Base-by-base conservation (phyloP, 257 asterid species). In the Solanum sejunctum region DNA sequence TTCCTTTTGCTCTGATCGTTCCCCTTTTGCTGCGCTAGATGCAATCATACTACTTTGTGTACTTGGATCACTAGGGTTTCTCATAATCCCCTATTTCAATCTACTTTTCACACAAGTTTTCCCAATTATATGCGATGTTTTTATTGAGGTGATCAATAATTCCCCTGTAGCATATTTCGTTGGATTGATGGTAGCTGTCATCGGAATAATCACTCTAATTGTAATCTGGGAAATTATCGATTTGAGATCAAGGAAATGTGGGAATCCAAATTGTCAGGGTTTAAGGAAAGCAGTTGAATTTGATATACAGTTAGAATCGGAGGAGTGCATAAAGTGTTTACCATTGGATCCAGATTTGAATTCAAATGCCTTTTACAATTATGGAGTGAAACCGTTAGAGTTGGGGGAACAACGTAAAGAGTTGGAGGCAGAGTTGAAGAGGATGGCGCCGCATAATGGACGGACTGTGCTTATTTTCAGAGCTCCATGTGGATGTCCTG, bases 381-480 rank as follows among this genome's bases (percentile, higher is more conserved):
- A 84, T 70, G 91, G 84, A 18, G 61, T 67, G 90, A 75, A 82
- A 57, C 85, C 72, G 87, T 87, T 91, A 85, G 91, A 88, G 66
- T 77, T 91, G 78, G 94, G 93, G 60, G 88, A 88, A 84, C 93
- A 91, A 78, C 90, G 90, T 41, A 85, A 89, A 55, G 91, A 90
- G 70, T 86, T 91, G 86, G 92, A 91, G 89, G 93, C 92, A 0
- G 94, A 91, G 56, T 83, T 90, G 87, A 91, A 90, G 90, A 90
- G 89, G 83, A 91, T 91, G 94, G 93, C 94, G 39, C 94, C 94
- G 10, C 87, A 73, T 77, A 90, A 91, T 60, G 94, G 94, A 57
- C 88, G 94, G 85, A 90, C 94, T 0, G 92, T 91, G 64, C 91
- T 91, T 28, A 85, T 91, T 45, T 91, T 91, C 86, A 89, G 94